Conservation (phyloP, 331 rosid species). For the Stylosanthes scabra region DNA sequence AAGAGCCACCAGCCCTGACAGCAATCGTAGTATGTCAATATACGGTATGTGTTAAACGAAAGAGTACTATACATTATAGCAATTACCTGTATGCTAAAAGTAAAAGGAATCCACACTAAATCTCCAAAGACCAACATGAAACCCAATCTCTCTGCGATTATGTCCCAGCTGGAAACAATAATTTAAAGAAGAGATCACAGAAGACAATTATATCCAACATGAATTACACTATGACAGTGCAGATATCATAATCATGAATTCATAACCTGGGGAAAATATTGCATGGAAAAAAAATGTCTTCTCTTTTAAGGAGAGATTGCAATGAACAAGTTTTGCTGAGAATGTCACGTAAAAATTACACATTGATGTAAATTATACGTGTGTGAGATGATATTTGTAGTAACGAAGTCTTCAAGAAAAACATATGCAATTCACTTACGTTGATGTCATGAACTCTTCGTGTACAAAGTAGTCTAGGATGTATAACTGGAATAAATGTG, state of each 20-base stretch:
- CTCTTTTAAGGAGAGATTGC: too few species aligned
- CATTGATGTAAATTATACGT: too few species aligned
- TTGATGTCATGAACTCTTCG: conserved; percentile 99
- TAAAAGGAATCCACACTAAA: conserved; percentile 97
- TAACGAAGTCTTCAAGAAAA: conserved; percentile 24
- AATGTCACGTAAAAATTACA: too few species aligned
- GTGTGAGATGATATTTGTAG: conserved; percentile 16
- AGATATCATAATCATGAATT: not conserved
- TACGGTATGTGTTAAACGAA: conserved; percentile 15
- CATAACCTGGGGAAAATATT: not conserved
- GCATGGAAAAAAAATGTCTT: not conserved
- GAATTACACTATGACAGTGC: not conserved
- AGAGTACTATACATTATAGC: conserved; percentile 13
- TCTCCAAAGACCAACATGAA: conserved; percentile 99
- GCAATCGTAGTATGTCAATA: conserved; percentile 36
- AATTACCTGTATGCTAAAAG: conserved; percentile 90
- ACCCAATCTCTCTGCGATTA: conserved; percentile 94
- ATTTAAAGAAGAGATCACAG: conserved; percentile 25
- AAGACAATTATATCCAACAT: conserved; percentile 19
- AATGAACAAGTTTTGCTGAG: too few species aligned
- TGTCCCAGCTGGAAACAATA: conserved; percentile 83
- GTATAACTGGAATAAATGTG: conserved; percentile 65
- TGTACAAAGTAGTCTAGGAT: conserved; percentile 87
- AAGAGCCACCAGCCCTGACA: conserved; percentile 97
- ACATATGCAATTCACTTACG: conserved; percentile 65